Evolutionary conservation across 257 asterid genomes (phyloP).

Genomic region (Cruciata laevipes): DNA sequence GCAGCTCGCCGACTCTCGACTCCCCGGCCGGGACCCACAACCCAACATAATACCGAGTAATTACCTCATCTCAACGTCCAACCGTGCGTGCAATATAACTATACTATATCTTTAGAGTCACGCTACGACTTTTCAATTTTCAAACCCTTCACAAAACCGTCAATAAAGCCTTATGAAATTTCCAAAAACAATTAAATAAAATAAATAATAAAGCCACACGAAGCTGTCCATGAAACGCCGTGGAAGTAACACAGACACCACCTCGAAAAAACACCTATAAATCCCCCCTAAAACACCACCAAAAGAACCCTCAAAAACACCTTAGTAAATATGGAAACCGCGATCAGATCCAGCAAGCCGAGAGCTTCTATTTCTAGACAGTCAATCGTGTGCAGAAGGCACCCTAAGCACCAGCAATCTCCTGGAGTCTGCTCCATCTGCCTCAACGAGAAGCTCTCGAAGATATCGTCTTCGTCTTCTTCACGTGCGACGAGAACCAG

Average conservation of each 20-base stretch:
- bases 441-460: constrained; percentile 45
- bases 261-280: background rate
- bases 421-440: constrained; percentile 78
- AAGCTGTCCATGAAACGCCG: constrained; percentile 51
- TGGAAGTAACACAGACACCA: constrained; percentile 39
- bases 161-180: constrained; percentile 21
- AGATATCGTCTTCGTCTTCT: constrained; percentile 7
- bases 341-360: constrained; percentile 17
- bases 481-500: constrained; percentile 7
- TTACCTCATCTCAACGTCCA: constrained; percentile 15
- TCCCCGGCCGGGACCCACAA: background rate
- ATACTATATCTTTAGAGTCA: constrained; percentile 7
- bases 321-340: background rate
- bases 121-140: constrained; percentile 38
- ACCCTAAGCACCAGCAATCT: constrained; percentile 60
- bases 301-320: background rate
- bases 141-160: constrained; percentile 19
- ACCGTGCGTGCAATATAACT: constrained; percentile 26
- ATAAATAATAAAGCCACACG: constrained; percentile 28
- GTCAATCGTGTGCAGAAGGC: constrained; percentile 37
- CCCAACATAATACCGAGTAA: background rate
- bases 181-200: too few relatives aligned
- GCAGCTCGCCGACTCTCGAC: background rate
- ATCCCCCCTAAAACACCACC: background rate
- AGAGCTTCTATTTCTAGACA: constrained; percentile 7